These are phyloP conservation scores for Phylloboletellus chloephorus DNA, from an alignment of 1,284 basidiomycete species.

Conservation along the genomic window DNA sequence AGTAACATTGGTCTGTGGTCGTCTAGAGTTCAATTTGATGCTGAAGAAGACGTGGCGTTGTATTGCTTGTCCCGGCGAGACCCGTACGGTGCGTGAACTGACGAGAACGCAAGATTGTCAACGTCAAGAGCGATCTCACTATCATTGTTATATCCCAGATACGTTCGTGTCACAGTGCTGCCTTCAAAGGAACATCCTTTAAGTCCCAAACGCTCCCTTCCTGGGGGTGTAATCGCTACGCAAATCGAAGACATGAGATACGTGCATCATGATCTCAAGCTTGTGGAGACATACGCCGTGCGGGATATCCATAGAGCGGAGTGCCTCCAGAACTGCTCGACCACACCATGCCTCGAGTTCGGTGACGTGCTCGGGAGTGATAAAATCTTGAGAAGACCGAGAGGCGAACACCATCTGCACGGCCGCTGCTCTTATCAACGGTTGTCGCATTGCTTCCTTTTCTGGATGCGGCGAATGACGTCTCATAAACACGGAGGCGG, in stretches of 20 bases:
- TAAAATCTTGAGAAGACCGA: conserved; percentile 69
- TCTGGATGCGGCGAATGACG: conserved; percentile 11
- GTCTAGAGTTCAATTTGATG: conserved; percentile 11
- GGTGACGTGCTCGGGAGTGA: conserved; percentile 63
- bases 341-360: conserved; percentile 66
- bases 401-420: conserved; percentile 85
- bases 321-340: conserved; percentile 44
- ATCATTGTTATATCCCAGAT: conserved; percentile 3
- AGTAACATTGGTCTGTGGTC: conserved; percentile 1
- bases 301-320: conserved; percentile 35
- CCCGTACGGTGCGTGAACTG: conserved; percentile 1
- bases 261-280: not conserved
- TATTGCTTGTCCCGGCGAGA: conserved; percentile 13
- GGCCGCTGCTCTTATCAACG: conserved; percentile 66
- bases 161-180: conserved; percentile 9
- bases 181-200: conserved; percentile 4
- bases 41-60: conserved; percentile 26
- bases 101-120: conserved; percentile 1
- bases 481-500: conserved; percentile 40
- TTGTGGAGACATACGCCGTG: conserved; percentile 38
- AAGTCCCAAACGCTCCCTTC: conserved; percentile 38
- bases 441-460: conserved; percentile 21
- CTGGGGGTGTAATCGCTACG: conserved; percentile 35
- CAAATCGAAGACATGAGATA: conserved; percentile 5
- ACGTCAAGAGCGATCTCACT: conserved; percentile 5